Evolutionary conservation across 163 green algal genomes (phyloP), one percentile per base, ranked within the genome.

Genomic region (Prototheca wickerhamii): DNA sequence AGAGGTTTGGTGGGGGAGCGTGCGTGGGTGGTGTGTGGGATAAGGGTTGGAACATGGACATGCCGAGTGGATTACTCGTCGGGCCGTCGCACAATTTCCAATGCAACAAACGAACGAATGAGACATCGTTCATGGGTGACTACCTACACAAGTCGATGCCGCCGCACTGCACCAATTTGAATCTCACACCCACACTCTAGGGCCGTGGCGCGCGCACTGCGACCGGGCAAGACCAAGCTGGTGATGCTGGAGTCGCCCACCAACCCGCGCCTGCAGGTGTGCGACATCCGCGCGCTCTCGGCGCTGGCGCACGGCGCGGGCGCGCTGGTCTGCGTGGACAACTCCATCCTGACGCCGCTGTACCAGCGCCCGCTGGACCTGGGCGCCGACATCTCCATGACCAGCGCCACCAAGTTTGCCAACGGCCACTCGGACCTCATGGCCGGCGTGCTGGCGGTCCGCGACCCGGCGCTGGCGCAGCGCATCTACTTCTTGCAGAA

Each of bases 301-400:
- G 60, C 71, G 2, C 75, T 92, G 7, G 92, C 91, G 2, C 85
- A 91, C 32, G 76, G 79, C 10, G 82, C 77, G 0, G 63, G 70
- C 4, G 91, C 91, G 20, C 68, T 98, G 26, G 75, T 89, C 10
- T 84, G 83, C 58, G 90, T 99, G 61, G 93, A 99, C 85, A 98
- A 98, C 84, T 90, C 72, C 74, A 97, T 98, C 81, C 91, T 99
- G 81, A 82, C 87, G 6, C 81, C 86, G 8, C 56, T 89, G 5
- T 94, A 92, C 70, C 91, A 96, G 76, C 80, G 81, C 17, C 89
- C 89, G 15, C 81, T 99, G 58, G 87, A 89, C 34, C 79, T 99
- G 40, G 94, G 93, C 3, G 92, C 93, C 26, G 92, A 98, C 82
- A 96, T 99, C 71, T 80, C 75, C 70, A 98, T 99, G 94, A 94